These are phyloP conservation scores for Stellera chamaejasme DNA, from an alignment of 345 rosid genomes.

Conservation along the genomic window DNA sequence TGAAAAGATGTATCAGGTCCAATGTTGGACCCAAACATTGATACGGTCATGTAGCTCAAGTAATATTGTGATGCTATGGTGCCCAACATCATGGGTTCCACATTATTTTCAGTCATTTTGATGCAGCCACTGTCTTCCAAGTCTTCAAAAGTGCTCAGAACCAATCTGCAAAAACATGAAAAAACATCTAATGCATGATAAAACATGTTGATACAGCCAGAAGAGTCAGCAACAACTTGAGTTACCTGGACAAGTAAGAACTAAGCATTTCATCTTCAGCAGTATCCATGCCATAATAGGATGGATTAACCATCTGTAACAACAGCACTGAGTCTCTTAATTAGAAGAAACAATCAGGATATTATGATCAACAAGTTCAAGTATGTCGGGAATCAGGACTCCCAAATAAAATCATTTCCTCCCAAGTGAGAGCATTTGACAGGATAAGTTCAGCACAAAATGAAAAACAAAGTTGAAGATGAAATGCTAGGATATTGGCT, in stretches of 20 bases:
- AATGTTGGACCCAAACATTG: constrained; percentile 97
- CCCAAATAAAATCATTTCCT: too few species aligned
- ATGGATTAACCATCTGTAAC: constrained; percentile 87
- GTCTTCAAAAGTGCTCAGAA: constrained; percentile 88
- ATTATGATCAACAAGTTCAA: too few species aligned
- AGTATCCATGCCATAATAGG: constrained; percentile 85
- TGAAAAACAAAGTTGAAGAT: too few species aligned
- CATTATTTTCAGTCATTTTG: constrained; percentile 62
- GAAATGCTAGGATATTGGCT: too few species aligned
- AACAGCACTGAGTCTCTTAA: constrained; percentile 4
- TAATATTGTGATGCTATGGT: constrained; percentile 92
- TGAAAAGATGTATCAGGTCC: constrained; percentile 89
- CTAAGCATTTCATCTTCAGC: constrained; percentile 58
- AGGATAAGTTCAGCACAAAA: too few species aligned
- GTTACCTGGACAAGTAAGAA: constrained; percentile 80
- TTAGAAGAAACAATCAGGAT: too few species aligned
- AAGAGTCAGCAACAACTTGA: constrained; percentile 7
- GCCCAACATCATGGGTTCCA: constrained; percentile 85
- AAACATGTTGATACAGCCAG: not conserved
- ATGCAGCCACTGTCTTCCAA: constrained; percentile 98
- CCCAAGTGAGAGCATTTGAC: too few species aligned
- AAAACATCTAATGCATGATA: not conserved
- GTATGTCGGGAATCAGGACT: too few species aligned
- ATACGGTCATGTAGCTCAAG: constrained; percentile 85
- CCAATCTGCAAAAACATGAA: constrained; percentile 49